A percentile compares a stretch with the other conserved stretches of the same genome.
phyloP scores from a whole-genome alignment of 768 basidiomycete genomes.

The Mycena vulgaris region DNA sequence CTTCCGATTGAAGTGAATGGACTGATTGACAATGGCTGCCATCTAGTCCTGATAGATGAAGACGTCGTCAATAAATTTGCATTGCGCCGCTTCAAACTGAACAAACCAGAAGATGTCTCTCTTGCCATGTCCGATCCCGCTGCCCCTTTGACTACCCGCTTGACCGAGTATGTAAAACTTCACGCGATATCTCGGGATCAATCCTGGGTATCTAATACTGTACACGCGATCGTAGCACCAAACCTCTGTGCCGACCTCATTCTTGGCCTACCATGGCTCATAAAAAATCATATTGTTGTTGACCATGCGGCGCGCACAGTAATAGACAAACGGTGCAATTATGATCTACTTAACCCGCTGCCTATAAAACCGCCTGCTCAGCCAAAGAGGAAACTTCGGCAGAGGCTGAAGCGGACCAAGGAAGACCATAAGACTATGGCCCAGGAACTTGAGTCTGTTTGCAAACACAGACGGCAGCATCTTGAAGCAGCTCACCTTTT shows the following conservation, averaged over 20 bases:
- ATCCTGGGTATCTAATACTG: background rate
- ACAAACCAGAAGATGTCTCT: background rate
- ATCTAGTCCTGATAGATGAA: conserved; percentile 15
- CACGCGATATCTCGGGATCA: too few relatives aligned
- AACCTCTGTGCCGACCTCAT: background rate
- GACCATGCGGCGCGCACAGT: background rate
- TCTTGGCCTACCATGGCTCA: background rate
- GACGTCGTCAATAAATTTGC: background rate
- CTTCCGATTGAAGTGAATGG: background rate
- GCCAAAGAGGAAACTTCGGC: background rate
- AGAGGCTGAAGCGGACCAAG: background rate
- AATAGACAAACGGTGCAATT: background rate
- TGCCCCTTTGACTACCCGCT: too few relatives aligned
- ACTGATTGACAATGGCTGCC: conserved; percentile 22
- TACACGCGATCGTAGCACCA: background rate
- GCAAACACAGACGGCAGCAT: background rate
- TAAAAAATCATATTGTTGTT: background rate
- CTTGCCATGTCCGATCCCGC: background rate
- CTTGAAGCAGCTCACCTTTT: background rate
- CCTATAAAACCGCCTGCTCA: too few relatives aligned
- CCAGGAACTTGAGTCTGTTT: background rate
- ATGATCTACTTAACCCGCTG: background rate
- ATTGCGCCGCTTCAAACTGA: background rate
- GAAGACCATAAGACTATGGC: background rate
- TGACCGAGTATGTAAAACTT: too few relatives aligned